Evolutionary conservation across 228 moss, liverwort and hornwort genomes (phyloP).

Genomic region (Sphagnum magellanicum): DNA sequence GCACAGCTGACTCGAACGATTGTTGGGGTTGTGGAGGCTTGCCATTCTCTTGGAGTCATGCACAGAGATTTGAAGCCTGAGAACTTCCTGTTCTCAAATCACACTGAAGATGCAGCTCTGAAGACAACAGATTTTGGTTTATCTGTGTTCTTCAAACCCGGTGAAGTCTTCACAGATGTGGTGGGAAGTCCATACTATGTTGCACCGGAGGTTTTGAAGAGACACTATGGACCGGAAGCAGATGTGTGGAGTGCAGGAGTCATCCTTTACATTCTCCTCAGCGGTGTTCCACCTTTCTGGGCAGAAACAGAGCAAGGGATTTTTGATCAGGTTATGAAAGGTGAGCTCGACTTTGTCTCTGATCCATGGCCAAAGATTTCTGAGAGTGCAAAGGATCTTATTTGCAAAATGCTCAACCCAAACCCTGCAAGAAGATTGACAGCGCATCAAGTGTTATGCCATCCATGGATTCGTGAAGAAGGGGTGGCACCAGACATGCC

Average conservation of each 20-base stretch:
- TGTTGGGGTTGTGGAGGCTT: slow-evolving; percentile 29
- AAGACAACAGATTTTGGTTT: slow-evolving; percentile 41
- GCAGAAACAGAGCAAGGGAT: slow-evolving; percentile 43
- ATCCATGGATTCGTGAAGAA: slow-evolving; percentile 43
- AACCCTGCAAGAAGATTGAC: slow-evolving; percentile 16
- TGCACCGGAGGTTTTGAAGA: slow-evolving; percentile 34
- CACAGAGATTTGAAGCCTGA: slow-evolving; percentile 46
- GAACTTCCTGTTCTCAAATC: slow-evolving; percentile 32
- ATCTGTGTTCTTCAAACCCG: slow-evolving; percentile 26
- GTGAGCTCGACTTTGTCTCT: slow-evolving; percentile 14
- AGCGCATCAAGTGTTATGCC: slow-evolving; percentile 26
- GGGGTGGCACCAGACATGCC: slow-evolving; percentile 39
- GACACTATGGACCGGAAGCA: slow-evolving; percentile 31
- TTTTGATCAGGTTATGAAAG: slow-evolving; percentile 38
- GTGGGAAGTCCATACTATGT: slow-evolving; percentile 43
- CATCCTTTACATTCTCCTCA: slow-evolving; percentile 34
- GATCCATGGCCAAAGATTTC: slow-evolving; percentile 44
- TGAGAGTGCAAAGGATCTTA: slow-evolving; percentile 35
- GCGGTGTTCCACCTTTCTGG: slow-evolving; percentile 36
- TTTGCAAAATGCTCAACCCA: slow-evolving; percentile 27
- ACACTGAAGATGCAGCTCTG: slow-evolving; percentile 23
- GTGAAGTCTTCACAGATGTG: slow-evolving; percentile 29
- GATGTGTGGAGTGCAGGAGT: slow-evolving; percentile 48
- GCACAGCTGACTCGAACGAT: slow-evolving; percentile 35
- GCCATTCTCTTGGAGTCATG: slow-evolving; percentile 31